Conservation (phyloP, 257 asterid genomes). For the Lycium barbarum region DNA sequence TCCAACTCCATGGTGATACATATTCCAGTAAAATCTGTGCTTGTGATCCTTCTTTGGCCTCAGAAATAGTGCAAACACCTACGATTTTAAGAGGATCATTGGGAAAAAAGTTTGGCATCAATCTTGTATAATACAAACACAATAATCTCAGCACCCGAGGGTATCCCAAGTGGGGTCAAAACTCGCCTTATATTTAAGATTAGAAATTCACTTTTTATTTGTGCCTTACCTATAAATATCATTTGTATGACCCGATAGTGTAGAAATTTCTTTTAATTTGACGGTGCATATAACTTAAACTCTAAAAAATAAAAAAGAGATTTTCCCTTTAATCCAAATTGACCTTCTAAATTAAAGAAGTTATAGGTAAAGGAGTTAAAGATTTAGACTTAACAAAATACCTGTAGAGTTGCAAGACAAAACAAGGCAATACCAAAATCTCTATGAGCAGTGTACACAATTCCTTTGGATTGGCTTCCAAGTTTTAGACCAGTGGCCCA, state of each 20-base stretch:
- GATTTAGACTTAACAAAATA: constrained; percentile 1
- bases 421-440: constrained; percentile 82
- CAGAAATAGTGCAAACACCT: constrained; percentile 72
- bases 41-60: constrained; percentile 89
- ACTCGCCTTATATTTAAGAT: not conserved
- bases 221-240: not conserved
- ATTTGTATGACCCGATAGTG: too few relatives aligned
- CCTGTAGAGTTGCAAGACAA: constrained; percentile 81
- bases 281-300: not conserved
- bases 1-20: constrained; percentile 84
- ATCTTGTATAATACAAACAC: not conserved
- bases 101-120: not conserved
- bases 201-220: too few relatives aligned
- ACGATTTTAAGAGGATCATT: not conserved
- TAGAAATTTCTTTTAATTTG: too few relatives aligned
- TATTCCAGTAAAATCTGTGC: constrained; percentile 77
- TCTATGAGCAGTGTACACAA: constrained; percentile 57
- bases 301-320: too few relatives aligned
- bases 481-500: constrained; percentile 90
- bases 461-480: constrained; percentile 67
- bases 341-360: not conserved
- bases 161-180: not conserved
- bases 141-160: not conserved
- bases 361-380: not conserved
- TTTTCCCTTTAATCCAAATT: not conserved